Evolutionary conservation across 2,329 filamentous ascomycete species (phyloP), one percentile per base, ranked within the genome.

Genomic region (Pestalotiopsis sp.): DNA sequence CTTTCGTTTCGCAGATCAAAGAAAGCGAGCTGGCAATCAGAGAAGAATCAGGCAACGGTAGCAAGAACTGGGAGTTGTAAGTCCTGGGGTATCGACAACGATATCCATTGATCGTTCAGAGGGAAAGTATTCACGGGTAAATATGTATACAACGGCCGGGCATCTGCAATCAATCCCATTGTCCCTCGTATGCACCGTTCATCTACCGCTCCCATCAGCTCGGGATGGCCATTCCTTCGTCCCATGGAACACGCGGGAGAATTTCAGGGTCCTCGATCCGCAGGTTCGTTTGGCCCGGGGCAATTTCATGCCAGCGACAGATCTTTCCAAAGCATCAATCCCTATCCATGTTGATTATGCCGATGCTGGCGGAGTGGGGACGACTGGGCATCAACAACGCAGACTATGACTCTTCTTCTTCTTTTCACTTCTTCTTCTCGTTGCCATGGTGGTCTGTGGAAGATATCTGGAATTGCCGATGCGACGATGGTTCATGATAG

Each of bases 391-490:
- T 36, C 63, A 64, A 64, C 62, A 64, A 64, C 14, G 13, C 41
- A 64, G 4, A 49, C 2, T 25, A 66, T 66, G 64, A 66, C 64
- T 66, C 64, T 66, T 66, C 9, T 36, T 66, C 25, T 23, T 45
- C 6, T 36, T 36, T 36, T 36, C 31, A 36, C 31, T 38, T n/a
- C 38, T 56, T 52, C 12, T 45, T 17, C 38, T 68, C 62, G 64
- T 70, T 64, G 36, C 52, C 61, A 66, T 64, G 58, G 57, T 27
- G 39, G 41, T 11, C 52, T 45, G 45, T 64, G 58, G 39, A 36
- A 36, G 31, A 57, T 9, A 13, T 52, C 41, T 20, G 56, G n/a
- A 64, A n/a, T 6, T 58, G 23, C 49, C 56, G 57, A 49, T 58
- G 23, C 20, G 45, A n/a, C 17, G 45, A 52, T 52, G 45, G 4